Evolutionary conservation across 78 protist genomes (phyloP), one percentile per base, ranked within the genome.

Genomic region (Isochrysis galbana): DNA sequence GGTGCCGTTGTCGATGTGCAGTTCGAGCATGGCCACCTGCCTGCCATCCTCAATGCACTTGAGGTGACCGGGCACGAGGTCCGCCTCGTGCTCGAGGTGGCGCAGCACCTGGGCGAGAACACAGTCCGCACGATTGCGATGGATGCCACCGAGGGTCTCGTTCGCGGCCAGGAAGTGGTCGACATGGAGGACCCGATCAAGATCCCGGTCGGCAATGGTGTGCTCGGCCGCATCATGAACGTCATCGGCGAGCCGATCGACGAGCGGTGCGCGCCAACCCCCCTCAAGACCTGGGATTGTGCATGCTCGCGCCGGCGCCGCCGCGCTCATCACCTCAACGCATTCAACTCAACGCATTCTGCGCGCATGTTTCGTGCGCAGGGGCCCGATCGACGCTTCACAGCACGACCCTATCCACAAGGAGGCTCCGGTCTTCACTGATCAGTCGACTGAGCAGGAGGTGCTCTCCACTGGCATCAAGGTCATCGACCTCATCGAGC

Each of bases 1-100:
- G 99, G 99, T 94, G 99, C 99, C 93, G 99, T 98, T 89, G 99
- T 98, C 61, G 99, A 98, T 91, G 99, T 98, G 72, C 94, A 98
- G 95, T 98, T 98, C 96, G 98, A 96, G 51, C n/a, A n/a, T n/a
- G 97, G 96, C 46, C 93, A 92, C 26, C 97, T 98, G 67, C 99
- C 99, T 42, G 84, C 97, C 69, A 98, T 98, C 90, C 97, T 97
- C 87, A 97, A 96, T 94, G 97, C 99, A 29, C 96, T 98, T 26
- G 98, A 97, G 92, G 99, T 97, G 14, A 82, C 90, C 82, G 89
- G 46, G 70, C 90, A 74, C 94, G 38, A 84, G 29, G 22, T 90
- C 44, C 93, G 95, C 87, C 67, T 69, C 67, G 92, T 98, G 4
- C 98, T 98, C 23, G 99, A 98, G 96, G 99, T 98, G 23, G 98